Percentiles rank a stretch among this genome's conserved stretches.
Evolutionary conservation across 768 basidiomycete species (phyloP).

Genomic region (Kwoniella pini): DNA sequence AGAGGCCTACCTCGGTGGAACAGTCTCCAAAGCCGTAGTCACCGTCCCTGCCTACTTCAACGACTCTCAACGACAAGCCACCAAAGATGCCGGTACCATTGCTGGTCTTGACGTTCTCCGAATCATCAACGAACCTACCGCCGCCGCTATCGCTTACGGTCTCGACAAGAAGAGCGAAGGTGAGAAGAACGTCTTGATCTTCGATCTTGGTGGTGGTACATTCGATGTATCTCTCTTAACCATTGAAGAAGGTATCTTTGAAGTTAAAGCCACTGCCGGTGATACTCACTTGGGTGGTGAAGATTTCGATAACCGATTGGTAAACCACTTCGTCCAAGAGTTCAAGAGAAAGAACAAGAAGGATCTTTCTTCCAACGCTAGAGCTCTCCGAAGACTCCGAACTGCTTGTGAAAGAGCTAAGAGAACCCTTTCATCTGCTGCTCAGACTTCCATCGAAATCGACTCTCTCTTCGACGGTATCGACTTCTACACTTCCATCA

Average conservation of each 20-base stretch:
- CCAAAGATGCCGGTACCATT: constrained; percentile 95
- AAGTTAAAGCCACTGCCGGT: constrained; percentile 93
- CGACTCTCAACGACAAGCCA: constrained; percentile 98
- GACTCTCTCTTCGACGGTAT: constrained; percentile 97
- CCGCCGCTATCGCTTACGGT: constrained; percentile 96
- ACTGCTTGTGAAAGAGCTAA: constrained; percentile 99
- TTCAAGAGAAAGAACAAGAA: constrained; percentile 93
- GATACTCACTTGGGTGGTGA: constrained; percentile 94
- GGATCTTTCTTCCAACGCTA: constrained; percentile 94
- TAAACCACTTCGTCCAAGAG: constrained; percentile 81
- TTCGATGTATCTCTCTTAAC: constrained; percentile 97
- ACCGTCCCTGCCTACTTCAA: constrained; percentile 99
- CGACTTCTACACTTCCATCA: constrained; percentile 97
- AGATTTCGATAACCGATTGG: constrained; percentile 92
- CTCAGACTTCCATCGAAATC: constrained; percentile 95
- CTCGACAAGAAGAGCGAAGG: constrained; percentile 87
- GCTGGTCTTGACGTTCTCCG: constrained; percentile 92
- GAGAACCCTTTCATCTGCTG: constrained; percentile 94
- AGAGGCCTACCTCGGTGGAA: constrained; percentile 93
- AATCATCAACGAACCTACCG: constrained; percentile 97
- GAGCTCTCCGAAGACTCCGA: constrained; percentile 91
- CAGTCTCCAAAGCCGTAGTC: constrained; percentile 95
- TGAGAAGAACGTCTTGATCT: constrained; percentile 94
- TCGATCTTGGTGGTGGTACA: constrained; percentile 97
- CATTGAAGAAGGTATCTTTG: constrained; percentile 82